Base-by-base conservation (phyloP, 1,284 basidiomycete species). In the Albatrellus sp. region DNA sequence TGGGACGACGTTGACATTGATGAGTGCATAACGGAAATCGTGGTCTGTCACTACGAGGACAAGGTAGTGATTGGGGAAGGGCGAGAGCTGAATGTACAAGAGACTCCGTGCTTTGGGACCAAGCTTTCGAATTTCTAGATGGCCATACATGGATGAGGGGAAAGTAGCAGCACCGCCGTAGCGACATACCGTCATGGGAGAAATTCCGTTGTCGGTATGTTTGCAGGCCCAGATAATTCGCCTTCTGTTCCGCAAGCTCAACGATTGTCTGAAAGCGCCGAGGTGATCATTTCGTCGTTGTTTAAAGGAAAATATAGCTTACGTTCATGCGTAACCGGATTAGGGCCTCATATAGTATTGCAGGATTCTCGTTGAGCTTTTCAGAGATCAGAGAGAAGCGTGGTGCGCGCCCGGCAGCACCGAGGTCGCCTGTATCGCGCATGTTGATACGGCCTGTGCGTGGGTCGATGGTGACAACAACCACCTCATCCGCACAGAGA, bases 31-130 rank as follows among this genome's bases (percentile, higher is more conserved):
- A 40, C 75, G 75, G 55, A 87, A 81, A 43, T 78, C 72, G 42
- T 79, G 73, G 54, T 87, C 83, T 0, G 80, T 80, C 51, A 90
- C 80, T 39, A 83, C 77, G 34, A 84, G 67, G 10, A 88, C 82
- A 16, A 89, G 74, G 56, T 87, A 88, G 55, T 88, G 77, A 32
- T 65, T 68, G 0, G 77, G 77, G 55, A 80, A 86, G 51, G 71
- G 79, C 34, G 75, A 60, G 12, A 90, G 70, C 52, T 80, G 77
- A 48, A 89, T 79, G 57, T 77, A 88, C 30, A 88, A 64, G 40
- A 60, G 69, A 20, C 69, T 72, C 37, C 72, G 74, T 9, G 70
- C 66, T 12, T 69, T 59, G 3, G 66, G 61, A 1, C 84, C 83
- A 39, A 88, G 67, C 54, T 84, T 86, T 24, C 57, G 56, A 32